A percentile compares a stretch with the other conserved stretches of the same genome.
Evolutionary conservation across 1,139 yeast species (phyloP).

Genomic region (Zygosaccharomyces sapae): DNA sequence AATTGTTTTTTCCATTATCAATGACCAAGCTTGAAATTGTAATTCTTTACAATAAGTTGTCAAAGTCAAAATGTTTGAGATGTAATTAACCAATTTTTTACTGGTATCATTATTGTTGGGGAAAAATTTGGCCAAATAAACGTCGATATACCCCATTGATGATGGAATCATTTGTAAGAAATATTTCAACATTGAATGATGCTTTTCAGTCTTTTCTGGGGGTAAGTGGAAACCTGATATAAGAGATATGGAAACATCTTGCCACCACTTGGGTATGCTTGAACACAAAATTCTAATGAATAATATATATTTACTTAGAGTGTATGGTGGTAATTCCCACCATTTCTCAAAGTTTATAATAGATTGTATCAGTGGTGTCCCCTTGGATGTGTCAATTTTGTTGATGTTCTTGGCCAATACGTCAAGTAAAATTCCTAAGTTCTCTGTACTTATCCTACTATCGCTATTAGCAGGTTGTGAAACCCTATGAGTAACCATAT

Average conservation of each 20-base stretch:
- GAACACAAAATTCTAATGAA: conserved; percentile 77
- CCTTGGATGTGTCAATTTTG: conserved; percentile 44
- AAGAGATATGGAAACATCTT: conserved; percentile 66
- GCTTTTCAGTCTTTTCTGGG: conserved; percentile 41
- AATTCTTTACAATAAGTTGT: conserved; percentile 71
- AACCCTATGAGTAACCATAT: conserved; percentile 45
- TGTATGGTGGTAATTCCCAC: conserved; percentile 44
- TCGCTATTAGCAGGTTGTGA: conserved; percentile 41
- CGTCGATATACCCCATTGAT: conserved; percentile 61
- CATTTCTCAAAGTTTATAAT: conserved; percentile 53
- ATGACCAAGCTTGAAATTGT: conserved; percentile 70
- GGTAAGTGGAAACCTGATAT: conserved; percentile 52
- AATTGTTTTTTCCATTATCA: conserved; percentile 73
- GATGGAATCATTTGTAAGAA: conserved; percentile 77
- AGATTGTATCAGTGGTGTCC: conserved; percentile 46
- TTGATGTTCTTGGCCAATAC: conserved; percentile 50
- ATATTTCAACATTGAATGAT: conserved; percentile 63
- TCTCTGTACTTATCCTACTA: conserved; percentile 42
- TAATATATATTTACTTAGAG: conserved; percentile 54
- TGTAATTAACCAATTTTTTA: conserved; percentile 55
- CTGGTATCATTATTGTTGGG: conserved; percentile 76
- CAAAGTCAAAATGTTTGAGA: conserved; percentile 56
- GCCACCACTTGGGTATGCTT: conserved; percentile 84
- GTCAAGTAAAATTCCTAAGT: conserved; percentile 43
- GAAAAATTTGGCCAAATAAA: conserved; percentile 53